Evolutionary conservation across 805 yeast species (phyloP), one percentile per base, ranked within the genome.

Genomic region (Hanseniaspora thailandica): DNA sequence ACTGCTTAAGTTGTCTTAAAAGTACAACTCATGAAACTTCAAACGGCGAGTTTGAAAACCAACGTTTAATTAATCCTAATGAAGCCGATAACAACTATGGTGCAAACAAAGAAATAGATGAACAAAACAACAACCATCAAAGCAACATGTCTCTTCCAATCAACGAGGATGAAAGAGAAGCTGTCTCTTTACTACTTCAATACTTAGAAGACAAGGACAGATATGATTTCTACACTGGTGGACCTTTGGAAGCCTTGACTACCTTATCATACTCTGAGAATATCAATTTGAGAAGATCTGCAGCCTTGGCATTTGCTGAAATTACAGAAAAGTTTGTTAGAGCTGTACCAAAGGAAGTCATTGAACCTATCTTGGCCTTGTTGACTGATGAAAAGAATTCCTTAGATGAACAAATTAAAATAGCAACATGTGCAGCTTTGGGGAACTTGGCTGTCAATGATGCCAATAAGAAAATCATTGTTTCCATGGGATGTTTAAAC

Each of bases 381-480:
- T 73, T 93, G 59, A 50, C 54, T 9, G 54, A 50, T 23, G 44
- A 39, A 19, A 47, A 39, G 47, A 96, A 90, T 66, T 79, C 85
- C 57, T 74, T 83, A 19, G 98, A 93, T 67, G 78, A 89, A 54
- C 98, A 93, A 69, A 96, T 93, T 35, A 97, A 93, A 70, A 77
- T 97, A 52, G 98, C 98, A 7, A 97, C 98, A 0, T 90, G 97
- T 69, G 98, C 97, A 5, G 97, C 98, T 2, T 72, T 93, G 60
- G 98, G 98, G n/a, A 93, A 93, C 62, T 73, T 93, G 62, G 99
- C 99, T 2, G 98, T 93, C 31, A 88, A 93, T 70, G 89, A 88
- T 63, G 96, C 86, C 57, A 93, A 93, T 71, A 93, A 93, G 67
- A 77, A 85, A 17, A 74, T 93, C 50, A 90, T 93, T 56, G 97